A percentile compares a stretch with the other conserved stretches of the same genome.
These are phyloP conservation scores for Pseudogymnoascus sp. DNA, from an alignment of 2,329 filamentous ascomycete genomes.

Conservation along the genomic window DNA sequence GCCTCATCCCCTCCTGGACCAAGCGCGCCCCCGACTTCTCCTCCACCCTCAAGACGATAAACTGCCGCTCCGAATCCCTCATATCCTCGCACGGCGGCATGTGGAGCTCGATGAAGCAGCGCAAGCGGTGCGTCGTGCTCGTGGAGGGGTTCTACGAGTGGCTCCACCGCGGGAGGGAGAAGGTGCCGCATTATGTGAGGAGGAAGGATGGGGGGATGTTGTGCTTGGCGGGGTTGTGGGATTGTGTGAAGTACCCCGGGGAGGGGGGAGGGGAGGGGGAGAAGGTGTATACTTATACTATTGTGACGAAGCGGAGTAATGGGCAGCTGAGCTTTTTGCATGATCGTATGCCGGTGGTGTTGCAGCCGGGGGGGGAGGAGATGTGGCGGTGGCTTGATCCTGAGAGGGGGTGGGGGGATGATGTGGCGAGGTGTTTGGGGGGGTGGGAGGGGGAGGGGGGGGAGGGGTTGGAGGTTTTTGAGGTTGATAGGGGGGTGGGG, in stretches of 20 bases:
- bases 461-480: too few species aligned
- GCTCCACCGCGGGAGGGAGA: conserved; percentile 76
- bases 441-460: too few species aligned
- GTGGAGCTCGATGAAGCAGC: conserved; percentile 87
- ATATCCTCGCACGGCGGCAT: conserved; percentile 66
- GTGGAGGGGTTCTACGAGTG: conserved; percentile 96
- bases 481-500: too few species aligned
- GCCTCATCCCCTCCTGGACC: conserved; percentile 77
- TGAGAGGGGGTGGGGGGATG: too few species aligned
- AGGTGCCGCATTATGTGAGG: conserved; percentile 76
- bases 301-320: conserved; percentile 87
- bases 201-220: conserved; percentile 70
- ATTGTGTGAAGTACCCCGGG: conserved; percentile 67
- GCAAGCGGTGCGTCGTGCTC: conserved; percentile 78
- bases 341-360: conserved; percentile 89
- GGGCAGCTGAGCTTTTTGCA: conserved; percentile 78
- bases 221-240: conserved; percentile 89
- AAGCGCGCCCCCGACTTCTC: conserved; percentile 73
- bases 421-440: too few species aligned
- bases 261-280: conserved; percentile 43
- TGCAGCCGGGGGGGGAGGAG: conserved; percentile 65
- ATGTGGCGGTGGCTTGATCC: too few species aligned
- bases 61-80: conserved; percentile 86
- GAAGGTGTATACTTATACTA: conserved; percentile 78
- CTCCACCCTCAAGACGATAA: conserved; percentile 79